Percentiles rank a stretch among this genome's conserved stretches.
phyloP scores from a whole-genome alignment of 805 yeast genomes.

The Saccharomycopsis fermentans region DNA sequence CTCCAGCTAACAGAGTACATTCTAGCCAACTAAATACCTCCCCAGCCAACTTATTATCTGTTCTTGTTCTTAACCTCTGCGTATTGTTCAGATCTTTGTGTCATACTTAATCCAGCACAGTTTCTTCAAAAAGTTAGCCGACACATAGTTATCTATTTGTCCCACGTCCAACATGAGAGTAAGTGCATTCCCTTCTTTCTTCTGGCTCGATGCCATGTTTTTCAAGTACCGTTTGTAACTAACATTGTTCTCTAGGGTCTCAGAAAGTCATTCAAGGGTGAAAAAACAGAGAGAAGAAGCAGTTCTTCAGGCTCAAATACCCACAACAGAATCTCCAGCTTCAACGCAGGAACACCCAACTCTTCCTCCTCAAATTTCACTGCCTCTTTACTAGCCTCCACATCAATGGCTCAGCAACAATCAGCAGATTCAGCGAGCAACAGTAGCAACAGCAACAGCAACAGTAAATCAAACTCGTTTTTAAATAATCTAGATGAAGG shows the following conservation, averaged over 20 bases:
- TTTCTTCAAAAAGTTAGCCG: too few relatives aligned
- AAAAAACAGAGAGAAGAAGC: constrained; percentile 20
- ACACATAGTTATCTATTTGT: too few relatives aligned
- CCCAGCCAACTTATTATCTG: too few relatives aligned
- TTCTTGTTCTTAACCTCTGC: too few relatives aligned
- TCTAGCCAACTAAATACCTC: too few relatives aligned
- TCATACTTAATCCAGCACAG: too few relatives aligned
- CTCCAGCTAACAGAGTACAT: too few relatives aligned
- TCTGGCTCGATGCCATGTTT: neutral
- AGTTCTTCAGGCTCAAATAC: constrained; percentile 1
- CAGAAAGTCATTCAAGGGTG: constrained; percentile 26
- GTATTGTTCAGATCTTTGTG: too few relatives aligned
- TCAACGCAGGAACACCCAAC: neutral
- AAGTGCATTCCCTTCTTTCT: neutral
- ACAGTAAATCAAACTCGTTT: constrained; percentile 16
- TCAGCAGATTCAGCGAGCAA: neutral
- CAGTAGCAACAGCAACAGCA: constrained; percentile 9
- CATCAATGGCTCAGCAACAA: neutral
- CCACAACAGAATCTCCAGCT: neutral
- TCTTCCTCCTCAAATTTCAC: constrained; percentile 17
- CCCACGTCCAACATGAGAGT: constrained; percentile 2
- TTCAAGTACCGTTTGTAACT: too few relatives aligned
- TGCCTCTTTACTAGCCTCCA: constrained; percentile 4
- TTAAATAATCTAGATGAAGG: constrained; percentile 29
- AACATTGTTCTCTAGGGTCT: constrained; percentile 20